Conservation (phyloP, 345 rosid genomes). For the Anastatica hierochuntica region DNA sequence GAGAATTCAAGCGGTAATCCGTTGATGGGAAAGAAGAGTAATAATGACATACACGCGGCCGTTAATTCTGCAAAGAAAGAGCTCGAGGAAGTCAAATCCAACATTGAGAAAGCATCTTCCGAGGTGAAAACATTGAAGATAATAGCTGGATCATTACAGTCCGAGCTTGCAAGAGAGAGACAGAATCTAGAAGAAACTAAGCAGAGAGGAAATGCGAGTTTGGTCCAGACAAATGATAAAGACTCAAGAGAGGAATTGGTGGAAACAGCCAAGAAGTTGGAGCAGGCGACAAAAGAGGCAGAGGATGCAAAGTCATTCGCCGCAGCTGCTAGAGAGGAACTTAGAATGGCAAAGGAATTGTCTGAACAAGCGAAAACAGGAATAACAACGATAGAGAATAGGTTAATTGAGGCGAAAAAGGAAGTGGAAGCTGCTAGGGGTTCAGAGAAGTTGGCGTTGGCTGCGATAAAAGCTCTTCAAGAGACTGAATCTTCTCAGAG, state of each 20-base stretch:
- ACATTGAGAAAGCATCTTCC: constrained; percentile 61
- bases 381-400: constrained; percentile 52
- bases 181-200: constrained; percentile 36
- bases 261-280: constrained; percentile 58
- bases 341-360: constrained; percentile 55
- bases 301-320: constrained; percentile 64
- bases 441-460: constrained; percentile 77
- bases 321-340: constrained; percentile 57
- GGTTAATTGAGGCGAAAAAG: constrained; percentile 55
- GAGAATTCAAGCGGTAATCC: constrained; percentile 27
- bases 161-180: constrained; percentile 59
- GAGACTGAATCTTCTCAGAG: constrained; percentile 58
- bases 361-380: constrained; percentile 75
- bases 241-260: constrained; percentile 45
- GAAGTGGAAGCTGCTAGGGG: constrained; percentile 85
- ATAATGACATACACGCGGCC: constrained; percentile 37
- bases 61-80: constrained; percentile 70
- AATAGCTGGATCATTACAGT: constrained; percentile 50
- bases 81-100: constrained; percentile 68
- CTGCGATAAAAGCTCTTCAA: constrained; percentile 79
- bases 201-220: constrained; percentile 48
- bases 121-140: constrained; percentile 71
- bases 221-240: constrained; percentile 39
- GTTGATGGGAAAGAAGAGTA: constrained; percentile 12
- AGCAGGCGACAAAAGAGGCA: constrained; percentile 62